These are phyloP conservation scores for Curvularia sp. DNA, from an alignment of 2,329 filamentous ascomycete genomes.

Conservation along the genomic window DNA sequence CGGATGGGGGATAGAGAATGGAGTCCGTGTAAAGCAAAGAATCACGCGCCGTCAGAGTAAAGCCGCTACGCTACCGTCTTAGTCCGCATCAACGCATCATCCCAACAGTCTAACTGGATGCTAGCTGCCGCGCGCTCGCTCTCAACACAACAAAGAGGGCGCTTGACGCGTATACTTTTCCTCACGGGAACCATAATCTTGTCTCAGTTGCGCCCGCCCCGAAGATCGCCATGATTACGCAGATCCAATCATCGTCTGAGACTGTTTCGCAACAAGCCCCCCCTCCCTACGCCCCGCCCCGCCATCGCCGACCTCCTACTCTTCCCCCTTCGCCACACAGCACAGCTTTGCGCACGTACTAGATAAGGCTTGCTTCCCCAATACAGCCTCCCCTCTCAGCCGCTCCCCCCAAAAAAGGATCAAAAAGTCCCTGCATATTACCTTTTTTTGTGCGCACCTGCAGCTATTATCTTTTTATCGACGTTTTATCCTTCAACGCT, in stretches of 20 bases:
- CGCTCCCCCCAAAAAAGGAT: background rate
- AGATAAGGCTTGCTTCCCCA: background rate
- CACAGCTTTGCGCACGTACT: background rate
- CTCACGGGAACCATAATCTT: background rate
- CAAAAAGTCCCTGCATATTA: background rate
- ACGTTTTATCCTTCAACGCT: too few species aligned
- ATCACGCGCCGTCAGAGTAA: background rate
- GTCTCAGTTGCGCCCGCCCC: background rate
- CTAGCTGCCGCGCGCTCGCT: background rate
- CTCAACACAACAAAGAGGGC: background rate
- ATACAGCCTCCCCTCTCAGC: background rate
- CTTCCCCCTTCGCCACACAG: background rate
- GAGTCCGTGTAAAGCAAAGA: background rate
- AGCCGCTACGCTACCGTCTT: background rate
- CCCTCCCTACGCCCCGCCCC: background rate
- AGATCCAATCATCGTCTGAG: background rate
- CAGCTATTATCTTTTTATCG: background rate
- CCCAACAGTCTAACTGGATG: background rate
- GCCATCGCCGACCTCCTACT: background rate
- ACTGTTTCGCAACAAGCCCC: background rate
- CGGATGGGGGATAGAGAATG: background rate
- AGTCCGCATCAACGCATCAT: background rate
- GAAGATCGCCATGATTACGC: background rate
- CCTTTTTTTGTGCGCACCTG: background rate
- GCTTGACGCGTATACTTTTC: background rate